Percentiles rank a stretch among this genome's conserved stretches.
Conservation (phyloP, 345 rosid species). For the Excoecaria cochinchinensis region DNA sequence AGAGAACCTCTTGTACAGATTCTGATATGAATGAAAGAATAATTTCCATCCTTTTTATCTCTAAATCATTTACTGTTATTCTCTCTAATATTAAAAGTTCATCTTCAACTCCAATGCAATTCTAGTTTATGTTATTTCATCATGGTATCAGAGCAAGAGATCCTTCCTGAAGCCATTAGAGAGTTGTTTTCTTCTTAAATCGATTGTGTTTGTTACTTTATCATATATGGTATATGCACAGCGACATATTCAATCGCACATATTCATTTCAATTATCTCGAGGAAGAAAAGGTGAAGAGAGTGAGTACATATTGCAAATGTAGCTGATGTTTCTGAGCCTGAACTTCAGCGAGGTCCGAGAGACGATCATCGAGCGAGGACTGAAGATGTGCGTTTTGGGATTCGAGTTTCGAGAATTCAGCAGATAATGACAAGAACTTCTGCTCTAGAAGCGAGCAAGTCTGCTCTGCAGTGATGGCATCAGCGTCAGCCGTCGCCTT, state of each 20-base stretch:
- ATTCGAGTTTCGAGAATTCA: conserved; percentile 62
- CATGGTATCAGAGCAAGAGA: too few relatives aligned
- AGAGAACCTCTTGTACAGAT: too few relatives aligned
- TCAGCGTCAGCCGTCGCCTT: conserved; percentile 85
- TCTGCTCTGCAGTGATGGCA: conserved; percentile 91
- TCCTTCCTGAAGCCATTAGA: too few relatives aligned
- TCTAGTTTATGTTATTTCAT: too few relatives aligned
- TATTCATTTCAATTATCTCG: not conserved
- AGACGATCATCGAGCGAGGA: conserved; percentile 62
- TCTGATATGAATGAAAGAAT: too few relatives aligned
- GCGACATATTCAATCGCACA: not conserved
- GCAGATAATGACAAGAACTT: conserved; percentile 71
- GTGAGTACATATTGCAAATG: conserved; percentile 57
- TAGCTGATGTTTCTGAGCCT: conserved; percentile 81
- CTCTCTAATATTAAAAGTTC: too few relatives aligned
- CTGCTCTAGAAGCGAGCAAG: conserved; percentile 93
- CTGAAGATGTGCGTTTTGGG: conserved; percentile 62
- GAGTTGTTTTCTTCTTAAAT: too few relatives aligned
- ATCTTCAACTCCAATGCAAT: too few relatives aligned
- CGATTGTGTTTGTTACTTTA: too few relatives aligned
- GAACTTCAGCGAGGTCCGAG: conserved; percentile 66
- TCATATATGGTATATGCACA: too few relatives aligned
- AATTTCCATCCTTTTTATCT: too few relatives aligned
- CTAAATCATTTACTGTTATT: too few relatives aligned
- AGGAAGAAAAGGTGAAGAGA: not conserved